These are phyloP conservation scores for Rhynchosporium graminicola DNA, from an alignment of 2,329 filamentous ascomycete genomes.

Conservation along the genomic window DNA sequence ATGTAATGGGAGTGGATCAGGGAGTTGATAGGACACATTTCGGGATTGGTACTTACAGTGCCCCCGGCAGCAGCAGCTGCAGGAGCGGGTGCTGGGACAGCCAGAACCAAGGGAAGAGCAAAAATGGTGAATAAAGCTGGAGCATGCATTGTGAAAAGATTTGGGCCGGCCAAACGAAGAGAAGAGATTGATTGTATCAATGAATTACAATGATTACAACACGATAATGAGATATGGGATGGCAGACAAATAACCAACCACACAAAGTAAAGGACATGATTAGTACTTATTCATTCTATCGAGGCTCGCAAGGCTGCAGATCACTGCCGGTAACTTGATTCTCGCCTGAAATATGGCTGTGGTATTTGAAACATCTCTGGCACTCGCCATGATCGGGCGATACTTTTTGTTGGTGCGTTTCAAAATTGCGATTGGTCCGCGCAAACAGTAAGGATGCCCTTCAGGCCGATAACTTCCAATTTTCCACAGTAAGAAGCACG, in stretches of 20 bases:
- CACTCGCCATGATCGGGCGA: not conserved
- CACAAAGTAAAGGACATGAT: not conserved
- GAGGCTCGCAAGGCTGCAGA: not conserved
- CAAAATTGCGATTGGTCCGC: slow-evolving; percentile 9
- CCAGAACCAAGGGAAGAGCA: slow-evolving; percentile 8
- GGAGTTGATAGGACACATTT: not conserved
- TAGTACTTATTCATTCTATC: not conserved
- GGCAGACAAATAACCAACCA: not conserved
- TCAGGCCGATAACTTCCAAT: not conserved
- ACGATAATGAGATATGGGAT: not conserved
- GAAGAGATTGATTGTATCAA: not conserved
- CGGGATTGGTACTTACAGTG: not conserved
- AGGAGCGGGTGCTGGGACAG: slow-evolving; percentile 6
- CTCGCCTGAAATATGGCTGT: not conserved
- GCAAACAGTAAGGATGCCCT: not conserved
- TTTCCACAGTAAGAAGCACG: not conserved
- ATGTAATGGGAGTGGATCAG: not conserved
- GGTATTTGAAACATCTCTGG: slow-evolving; percentile 3
- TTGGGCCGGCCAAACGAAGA: not conserved
- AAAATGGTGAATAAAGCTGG: not conserved
- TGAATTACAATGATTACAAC: not conserved
- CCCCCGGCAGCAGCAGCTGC: not conserved
- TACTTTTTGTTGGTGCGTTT: not conserved
- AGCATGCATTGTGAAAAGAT: slow-evolving; percentile 7
- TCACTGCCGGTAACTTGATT: not conserved